These are phyloP conservation scores for Rhododendron griersonianum DNA, from an alignment of 148 eudicot genomes.

Conservation along the genomic window DNA sequence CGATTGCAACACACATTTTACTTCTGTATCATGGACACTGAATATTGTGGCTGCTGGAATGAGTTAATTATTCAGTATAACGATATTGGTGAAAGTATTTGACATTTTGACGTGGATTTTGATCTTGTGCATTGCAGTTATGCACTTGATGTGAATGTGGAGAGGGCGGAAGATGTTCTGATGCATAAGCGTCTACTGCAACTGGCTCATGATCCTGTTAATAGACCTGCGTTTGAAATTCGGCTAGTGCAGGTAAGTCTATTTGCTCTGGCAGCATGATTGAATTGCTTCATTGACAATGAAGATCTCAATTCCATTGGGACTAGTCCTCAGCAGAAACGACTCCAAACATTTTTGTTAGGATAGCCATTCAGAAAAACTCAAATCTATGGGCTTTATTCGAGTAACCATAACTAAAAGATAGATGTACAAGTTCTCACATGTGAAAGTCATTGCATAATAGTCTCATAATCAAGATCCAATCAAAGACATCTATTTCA, in stretches of 20 bases:
- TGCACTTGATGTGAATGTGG: conserved; percentile 97
- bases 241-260: conserved; percentile 87
- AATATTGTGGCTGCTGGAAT: neutral
- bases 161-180: conserved; percentile 95
- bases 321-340: neutral
- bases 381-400: neutral
- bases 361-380: neutral
- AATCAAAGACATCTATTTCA: neutral
- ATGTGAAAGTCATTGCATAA: neutral
- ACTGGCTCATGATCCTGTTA: conserved; percentile 79
- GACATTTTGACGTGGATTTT: neutral
- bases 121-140: conserved; percentile 49
- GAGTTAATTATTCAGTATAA: neutral
- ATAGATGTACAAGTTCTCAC: neutral
- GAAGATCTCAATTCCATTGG: neutral
- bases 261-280: neutral
- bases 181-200: conserved; percentile 68
- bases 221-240: conserved; percentile 82
- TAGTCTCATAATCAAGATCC: neutral
- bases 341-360: neutral
- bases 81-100: neutral
- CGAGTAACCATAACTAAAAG: neutral
- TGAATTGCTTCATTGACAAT: neutral
- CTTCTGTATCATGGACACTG: neutral
- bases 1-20: neutral